phyloP scores from a whole-genome alignment of 306 rosid species.

The Urtica urens region DNA sequence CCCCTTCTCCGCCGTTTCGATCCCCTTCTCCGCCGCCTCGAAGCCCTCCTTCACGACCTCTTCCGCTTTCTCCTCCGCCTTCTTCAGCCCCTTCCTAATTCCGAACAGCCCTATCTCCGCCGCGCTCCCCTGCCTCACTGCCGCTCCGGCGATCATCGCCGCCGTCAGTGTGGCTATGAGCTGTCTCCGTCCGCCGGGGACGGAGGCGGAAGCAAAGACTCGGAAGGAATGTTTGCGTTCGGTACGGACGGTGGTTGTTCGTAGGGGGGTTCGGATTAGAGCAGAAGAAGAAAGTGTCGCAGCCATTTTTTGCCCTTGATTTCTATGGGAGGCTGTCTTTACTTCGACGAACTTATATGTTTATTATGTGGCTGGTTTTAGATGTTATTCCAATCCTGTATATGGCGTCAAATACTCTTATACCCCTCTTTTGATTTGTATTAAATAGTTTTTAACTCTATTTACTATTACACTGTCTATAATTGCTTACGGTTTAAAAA shows the following conservation, averaged over 20 bases:
- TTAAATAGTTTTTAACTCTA: too few species aligned
- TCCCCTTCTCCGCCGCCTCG: constrained; percentile 59
- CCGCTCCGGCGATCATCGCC: constrained; percentile 23
- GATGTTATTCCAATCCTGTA: too few species aligned
- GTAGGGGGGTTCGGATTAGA: not conserved
- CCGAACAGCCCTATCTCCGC: constrained; percentile 63
- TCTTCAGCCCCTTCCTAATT: constrained; percentile 55
- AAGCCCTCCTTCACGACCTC: constrained; percentile 67
- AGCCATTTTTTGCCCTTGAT: too few species aligned
- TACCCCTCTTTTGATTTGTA: too few species aligned
- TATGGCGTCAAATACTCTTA: too few species aligned
- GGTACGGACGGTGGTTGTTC: not conserved
- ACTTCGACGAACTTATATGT: too few species aligned
- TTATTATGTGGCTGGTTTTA: constrained; percentile 1
- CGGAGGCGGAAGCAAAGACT: constrained; percentile 26
- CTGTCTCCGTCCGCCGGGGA: constrained; percentile 36
- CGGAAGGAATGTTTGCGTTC: constrained; percentile 6
- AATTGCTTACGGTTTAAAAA: too few species aligned
- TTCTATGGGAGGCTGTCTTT: not conserved
- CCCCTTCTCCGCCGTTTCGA: constrained; percentile 28
- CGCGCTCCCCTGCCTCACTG: constrained; percentile 40
- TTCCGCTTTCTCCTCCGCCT: constrained; percentile 58
- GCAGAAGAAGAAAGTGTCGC: constrained; percentile 10
- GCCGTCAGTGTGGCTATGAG: constrained; percentile 41
- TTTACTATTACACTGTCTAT: too few species aligned